Percentiles rank a stretch among this genome's conserved stretches.
Conservation (phyloP, 2,329 filamentous ascomycete genomes). For the Penicillium capsulatum region DNA sequence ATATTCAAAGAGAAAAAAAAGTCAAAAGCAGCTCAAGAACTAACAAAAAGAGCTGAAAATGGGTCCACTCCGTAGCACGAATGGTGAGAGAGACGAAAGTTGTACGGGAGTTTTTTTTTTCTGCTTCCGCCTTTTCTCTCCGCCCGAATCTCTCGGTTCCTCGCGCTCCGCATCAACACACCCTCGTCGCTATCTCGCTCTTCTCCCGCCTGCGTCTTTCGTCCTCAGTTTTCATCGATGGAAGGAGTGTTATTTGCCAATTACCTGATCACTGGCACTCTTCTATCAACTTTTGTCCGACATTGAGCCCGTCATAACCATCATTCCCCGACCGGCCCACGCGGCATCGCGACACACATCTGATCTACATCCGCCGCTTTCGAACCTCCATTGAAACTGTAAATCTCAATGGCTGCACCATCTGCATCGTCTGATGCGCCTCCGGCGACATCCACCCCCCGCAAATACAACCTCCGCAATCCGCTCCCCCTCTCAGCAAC, state of each 20-base stretch:
- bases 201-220: neutral
- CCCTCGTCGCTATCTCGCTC: neutral
- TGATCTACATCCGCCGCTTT: conserved; percentile 15
- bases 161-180: conserved; percentile 25
- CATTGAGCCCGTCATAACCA: conserved; percentile 1
- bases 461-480: conserved; percentile 54
- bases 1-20: neutral
- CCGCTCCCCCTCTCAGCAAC: conserved; percentile 77
- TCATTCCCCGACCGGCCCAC: conserved; percentile 3
- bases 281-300: neutral
- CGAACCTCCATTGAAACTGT: conserved; percentile 17
- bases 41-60: conserved; percentile 3
- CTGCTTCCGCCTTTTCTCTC: conserved; percentile 22
- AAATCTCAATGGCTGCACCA: conserved; percentile 21
- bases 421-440: conserved; percentile 22
- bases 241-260: no score
- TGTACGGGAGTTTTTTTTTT: conserved; percentile 25
- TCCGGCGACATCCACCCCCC: conserved; percentile 14
- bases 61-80: conserved; percentile 4
- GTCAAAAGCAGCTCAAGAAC: neutral
- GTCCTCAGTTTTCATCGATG: no score
- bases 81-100: conserved; percentile 10
- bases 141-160: conserved; percentile 21
- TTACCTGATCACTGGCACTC: no score
- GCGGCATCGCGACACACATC: conserved; percentile 10